Conservation (phyloP, 306 rosid genomes). For the Fagus crenata region DNA sequence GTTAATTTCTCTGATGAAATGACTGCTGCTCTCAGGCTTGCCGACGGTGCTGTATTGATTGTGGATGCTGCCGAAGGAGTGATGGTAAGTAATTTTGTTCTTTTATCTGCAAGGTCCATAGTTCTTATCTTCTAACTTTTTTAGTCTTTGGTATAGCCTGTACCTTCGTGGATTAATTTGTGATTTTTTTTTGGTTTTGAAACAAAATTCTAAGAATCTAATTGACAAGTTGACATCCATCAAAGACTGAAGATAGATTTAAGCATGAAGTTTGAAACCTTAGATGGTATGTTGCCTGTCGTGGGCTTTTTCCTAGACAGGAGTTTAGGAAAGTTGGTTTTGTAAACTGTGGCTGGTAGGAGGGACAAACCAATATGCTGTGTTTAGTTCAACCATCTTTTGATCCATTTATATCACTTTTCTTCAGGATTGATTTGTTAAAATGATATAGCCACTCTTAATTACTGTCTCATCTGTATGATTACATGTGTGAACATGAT, state of each 20-base stretch:
- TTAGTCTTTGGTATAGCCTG: not conserved
- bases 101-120: not conserved
- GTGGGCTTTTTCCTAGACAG: not conserved
- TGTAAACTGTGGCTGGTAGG: not conserved
- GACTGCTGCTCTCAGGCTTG: constrained; percentile 95
- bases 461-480: not conserved
- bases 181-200: not conserved
- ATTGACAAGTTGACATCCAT: not conserved
- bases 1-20: constrained; percentile 95
- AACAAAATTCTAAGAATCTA: not conserved
- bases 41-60: constrained; percentile 86
- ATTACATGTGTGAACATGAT: constrained; percentile 3
- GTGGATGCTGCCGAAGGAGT: constrained; percentile 99
- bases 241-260: not conserved
- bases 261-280: not conserved
- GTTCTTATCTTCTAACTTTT: not conserved
- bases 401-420: not conserved
- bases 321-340: not conserved
- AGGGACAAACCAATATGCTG: not conserved
- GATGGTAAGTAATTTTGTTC: constrained; percentile 52
- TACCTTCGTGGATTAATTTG: not conserved
- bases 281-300: not conserved
- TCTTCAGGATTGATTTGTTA: not conserved
- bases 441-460: not conserved
- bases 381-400: not conserved